Evolutionary conservation across 2,329 filamentous ascomycete species (phyloP), one percentile per base, ranked within the genome.

Genomic region (Didymella sp.): DNA sequence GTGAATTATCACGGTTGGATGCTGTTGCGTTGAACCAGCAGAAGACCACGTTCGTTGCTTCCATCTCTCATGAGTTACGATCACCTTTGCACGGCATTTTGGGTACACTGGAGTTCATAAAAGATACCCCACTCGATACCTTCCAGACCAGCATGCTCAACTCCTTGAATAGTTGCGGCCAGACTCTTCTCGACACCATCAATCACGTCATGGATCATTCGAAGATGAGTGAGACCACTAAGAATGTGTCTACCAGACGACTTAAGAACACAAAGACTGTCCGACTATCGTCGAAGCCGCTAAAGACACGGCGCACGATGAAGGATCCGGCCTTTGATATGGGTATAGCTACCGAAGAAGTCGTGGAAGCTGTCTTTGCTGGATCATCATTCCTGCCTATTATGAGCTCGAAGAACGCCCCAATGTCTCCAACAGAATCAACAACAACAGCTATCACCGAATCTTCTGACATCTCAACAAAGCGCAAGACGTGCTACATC

Each of bases 1-100:
- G 82, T 0, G 85, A 88, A 50, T 74, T 87, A 0, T 79, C 81
- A 0, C 77, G 82, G 2, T 58, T 84, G 43, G 82, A 85, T 56
- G 82, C 82, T 0, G 71, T 81, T 31, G 80, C 80, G 27, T 64
- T 70, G 15, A 68, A 69, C 12, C 66, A 73, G 77, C 80, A 9
- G 19, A 85, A 85, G 56, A 78, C 78, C 0, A 81, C 83, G 12
- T 82, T 85, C 40, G 78, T 85, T 15, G 79, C 79, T 0, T 80
- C 78, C 0, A 81, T 85, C 24, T 81, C 77, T 25, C 83, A 85
- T 61, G 83, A 85, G 58, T 71, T 85, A 69, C 31, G 83, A 77
- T 21, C 69, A 79, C 33, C 83, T 80, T 50, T 72, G 2, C 70
- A 73, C 33, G 70, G 71, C 2, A 73, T 73, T 13, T 38, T 72